Conservation (phyloP, 2,329 filamentous ascomycete genomes). For the Ascosphaera acerosa region DNA sequence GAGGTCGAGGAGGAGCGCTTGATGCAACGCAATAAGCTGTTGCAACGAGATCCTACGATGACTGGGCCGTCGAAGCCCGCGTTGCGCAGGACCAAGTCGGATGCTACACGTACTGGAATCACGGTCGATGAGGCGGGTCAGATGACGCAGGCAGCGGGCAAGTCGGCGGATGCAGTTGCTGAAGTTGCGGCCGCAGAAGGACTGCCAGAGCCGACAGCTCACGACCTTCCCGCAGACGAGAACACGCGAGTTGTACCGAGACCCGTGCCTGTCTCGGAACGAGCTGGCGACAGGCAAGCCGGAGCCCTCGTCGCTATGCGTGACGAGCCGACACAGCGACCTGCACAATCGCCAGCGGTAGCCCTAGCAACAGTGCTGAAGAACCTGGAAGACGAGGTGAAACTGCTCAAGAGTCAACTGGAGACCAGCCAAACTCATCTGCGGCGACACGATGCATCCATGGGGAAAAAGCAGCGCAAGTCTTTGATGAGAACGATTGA, state of each 20-base stretch:
- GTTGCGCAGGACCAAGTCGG: neutral
- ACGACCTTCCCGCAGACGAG: slow-evolving; percentile 7
- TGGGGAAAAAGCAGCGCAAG: slow-evolving; percentile 39
- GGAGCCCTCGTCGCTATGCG: slow-evolving; percentile 15
- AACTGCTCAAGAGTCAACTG: slow-evolving; percentile 49
- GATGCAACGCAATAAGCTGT: neutral
- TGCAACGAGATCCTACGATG: neutral
- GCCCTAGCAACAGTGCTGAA: slow-evolving; percentile 70
- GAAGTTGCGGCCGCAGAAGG: neutral
- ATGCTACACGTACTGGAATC: neutral
- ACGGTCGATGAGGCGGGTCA: neutral
- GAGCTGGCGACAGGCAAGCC: slow-evolving; percentile 18
- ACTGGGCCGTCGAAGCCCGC: neutral
- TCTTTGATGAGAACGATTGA: slow-evolving; percentile 35
- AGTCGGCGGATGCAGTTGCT: neutral
- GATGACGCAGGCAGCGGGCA: slow-evolving; percentile 1
- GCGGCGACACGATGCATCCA: slow-evolving; percentile 37
- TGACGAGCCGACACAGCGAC: slow-evolving; percentile 33
- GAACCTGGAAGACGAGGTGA: slow-evolving; percentile 51
- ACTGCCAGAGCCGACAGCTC: slow-evolving; percentile 2
- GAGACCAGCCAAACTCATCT: slow-evolving; percentile 35
- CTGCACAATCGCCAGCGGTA: slow-evolving; percentile 38
- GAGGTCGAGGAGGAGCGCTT: slow-evolving; percentile 29
- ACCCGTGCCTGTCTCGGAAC: slow-evolving; percentile 25
- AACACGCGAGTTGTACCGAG: slow-evolving; percentile 23